Conservation (phyloP, 805 yeast genomes). For the Lipomyces chichibuensis region DNA sequence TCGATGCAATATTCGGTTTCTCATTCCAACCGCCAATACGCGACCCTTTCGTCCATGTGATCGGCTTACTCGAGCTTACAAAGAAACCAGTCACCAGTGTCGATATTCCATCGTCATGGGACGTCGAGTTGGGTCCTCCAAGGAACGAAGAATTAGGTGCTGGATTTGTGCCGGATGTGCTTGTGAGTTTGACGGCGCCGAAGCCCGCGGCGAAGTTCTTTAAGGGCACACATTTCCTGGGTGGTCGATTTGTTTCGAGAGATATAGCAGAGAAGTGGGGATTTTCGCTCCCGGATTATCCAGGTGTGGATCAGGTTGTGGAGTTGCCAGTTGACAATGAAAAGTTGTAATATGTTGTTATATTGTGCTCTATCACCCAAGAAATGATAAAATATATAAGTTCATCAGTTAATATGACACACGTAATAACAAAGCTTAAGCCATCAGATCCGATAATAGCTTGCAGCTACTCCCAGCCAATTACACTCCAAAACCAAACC, state of each 20-base stretch:
- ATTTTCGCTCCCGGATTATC: constrained; percentile 64
- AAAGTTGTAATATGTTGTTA: background rate
- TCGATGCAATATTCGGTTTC: constrained; percentile 91
- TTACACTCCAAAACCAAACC: background rate
- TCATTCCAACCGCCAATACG: constrained; percentile 89
- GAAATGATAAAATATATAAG: background rate
- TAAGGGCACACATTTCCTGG: constrained; percentile 69
- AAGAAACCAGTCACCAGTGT: constrained; percentile 70
- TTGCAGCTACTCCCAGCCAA: background rate
- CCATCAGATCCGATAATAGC: background rate
- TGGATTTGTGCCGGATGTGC: constrained; percentile 61
- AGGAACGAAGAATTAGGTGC: constrained; percentile 45
- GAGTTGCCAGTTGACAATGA: constrained; percentile 21
- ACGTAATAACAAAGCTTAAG: background rate
- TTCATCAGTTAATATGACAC: background rate
- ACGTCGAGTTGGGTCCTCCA: constrained; percentile 83
- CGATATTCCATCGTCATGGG: constrained; percentile 97
- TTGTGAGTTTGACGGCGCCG: constrained; percentile 90
- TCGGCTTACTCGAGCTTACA: constrained; percentile 48
- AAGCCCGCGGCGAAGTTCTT: constrained; percentile 76
- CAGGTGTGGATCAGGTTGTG: constrained; percentile 57
- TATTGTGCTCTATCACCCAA: background rate
- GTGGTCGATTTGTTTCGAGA: constrained; percentile 81
- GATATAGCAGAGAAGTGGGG: constrained; percentile 72
- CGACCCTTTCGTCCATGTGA: constrained; percentile 65